Conservation (phyloP, 306 rosid genomes). For the Vigna angularis region DNA sequence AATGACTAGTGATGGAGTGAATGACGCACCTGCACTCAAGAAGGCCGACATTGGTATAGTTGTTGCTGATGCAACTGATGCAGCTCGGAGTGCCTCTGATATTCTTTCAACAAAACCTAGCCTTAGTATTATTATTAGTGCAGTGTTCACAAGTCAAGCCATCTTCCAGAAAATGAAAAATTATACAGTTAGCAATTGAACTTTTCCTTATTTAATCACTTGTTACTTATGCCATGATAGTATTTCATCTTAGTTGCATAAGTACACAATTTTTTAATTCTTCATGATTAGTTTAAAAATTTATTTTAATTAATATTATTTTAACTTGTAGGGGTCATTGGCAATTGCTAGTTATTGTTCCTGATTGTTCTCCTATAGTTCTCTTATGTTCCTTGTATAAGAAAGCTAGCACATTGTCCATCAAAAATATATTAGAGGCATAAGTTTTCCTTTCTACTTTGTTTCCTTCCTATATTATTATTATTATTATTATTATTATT, state of each 20-base stretch:
- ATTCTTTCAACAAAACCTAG: conserved; percentile 92
- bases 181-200: conserved; percentile 70
- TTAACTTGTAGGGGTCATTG: too few relatives aligned
- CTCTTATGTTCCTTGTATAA: too few relatives aligned
- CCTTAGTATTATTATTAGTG: conserved; percentile 91
- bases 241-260: not conserved
- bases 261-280: too few relatives aligned
- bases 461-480: too few relatives aligned
- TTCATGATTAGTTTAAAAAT: too few relatives aligned
- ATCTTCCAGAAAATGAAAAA: conserved; percentile 96
- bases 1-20: conserved; percentile 95
- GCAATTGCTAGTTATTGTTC: too few relatives aligned
- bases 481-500: too few relatives aligned
- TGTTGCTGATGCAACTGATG: conserved; percentile 97
- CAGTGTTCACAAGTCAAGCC: conserved; percentile 89
- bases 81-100: conserved; percentile 97
- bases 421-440: too few relatives aligned
- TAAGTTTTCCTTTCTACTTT: too few relatives aligned
- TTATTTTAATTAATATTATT: too few relatives aligned
- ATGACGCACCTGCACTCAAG: conserved; percentile 95
- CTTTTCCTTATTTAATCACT: not conserved
- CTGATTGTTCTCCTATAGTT: too few relatives aligned
- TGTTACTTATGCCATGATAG: conserved; percentile 6
- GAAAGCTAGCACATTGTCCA: too few relatives aligned
- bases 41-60: conserved; percentile 95